These are phyloP conservation scores for Fusarium scirpi DNA, from an alignment of 2,329 filamentous ascomycete species.

Conservation along the genomic window DNA sequence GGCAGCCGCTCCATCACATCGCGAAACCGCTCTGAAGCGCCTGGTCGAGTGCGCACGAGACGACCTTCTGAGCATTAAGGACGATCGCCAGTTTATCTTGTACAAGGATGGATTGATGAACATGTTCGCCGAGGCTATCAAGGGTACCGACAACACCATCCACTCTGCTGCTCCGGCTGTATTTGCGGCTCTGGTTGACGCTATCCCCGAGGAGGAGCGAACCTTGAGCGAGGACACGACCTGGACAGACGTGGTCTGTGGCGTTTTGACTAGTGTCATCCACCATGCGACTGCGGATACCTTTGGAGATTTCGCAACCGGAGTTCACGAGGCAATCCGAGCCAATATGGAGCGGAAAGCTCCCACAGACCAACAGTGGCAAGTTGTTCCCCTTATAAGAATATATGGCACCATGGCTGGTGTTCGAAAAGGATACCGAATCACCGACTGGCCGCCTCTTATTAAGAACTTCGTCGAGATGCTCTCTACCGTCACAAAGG, in stretches of 20 bases:
- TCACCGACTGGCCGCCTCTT: constrained; percentile 77
- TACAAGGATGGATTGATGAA: constrained; percentile 93
- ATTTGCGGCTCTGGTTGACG: constrained; percentile 63
- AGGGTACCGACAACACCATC: constrained; percentile 69
- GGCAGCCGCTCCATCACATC: constrained; percentile 80
- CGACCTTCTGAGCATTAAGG: constrained; percentile 69
- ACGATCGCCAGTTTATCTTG: constrained; percentile 70
- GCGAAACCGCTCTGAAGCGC: constrained; percentile 76
- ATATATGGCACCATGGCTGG: constrained; percentile 78
- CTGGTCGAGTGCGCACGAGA: constrained; percentile 79
- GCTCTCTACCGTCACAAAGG: constrained; percentile 61
- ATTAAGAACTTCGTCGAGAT: constrained; percentile 67
- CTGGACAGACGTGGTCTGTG: constrained; percentile 77
- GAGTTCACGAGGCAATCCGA: constrained; percentile 66
- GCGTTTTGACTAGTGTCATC: constrained; percentile 82
- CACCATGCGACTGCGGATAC: constrained; percentile 83
- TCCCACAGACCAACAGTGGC: constrained; percentile 46
- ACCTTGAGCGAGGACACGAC: constrained; percentile 59
- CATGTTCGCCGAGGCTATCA: constrained; percentile 86
- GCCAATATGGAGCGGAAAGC: constrained; percentile 52
- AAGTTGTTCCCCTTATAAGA: constrained; percentile 62
- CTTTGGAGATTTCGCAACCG: constrained; percentile 75
- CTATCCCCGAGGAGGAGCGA: constrained; percentile 64
- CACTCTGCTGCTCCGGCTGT: constrained; percentile 70
- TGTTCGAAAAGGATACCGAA: constrained; percentile 82